Base-by-base conservation (phyloP, 2,329 filamentous ascomycete species). In the Aureobasidium pullulans region DNA sequence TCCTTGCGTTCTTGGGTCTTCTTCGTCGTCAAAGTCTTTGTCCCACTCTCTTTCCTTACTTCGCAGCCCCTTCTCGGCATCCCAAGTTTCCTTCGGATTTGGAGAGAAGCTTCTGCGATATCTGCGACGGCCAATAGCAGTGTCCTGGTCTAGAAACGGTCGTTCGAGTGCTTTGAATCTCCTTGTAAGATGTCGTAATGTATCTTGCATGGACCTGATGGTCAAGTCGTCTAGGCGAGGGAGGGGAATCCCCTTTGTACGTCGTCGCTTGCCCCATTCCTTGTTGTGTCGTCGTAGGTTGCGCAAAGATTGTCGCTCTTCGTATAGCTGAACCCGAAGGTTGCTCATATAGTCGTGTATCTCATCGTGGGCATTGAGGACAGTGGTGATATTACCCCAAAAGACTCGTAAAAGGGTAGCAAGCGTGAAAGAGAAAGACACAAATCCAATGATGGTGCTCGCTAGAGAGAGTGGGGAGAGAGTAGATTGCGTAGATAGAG, bases 391-490 rank as follows among this genome's bases (percentile, higher is more conserved):
- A 19, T 74, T 73, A 48, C 66, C 64, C 74, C 72, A 77, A 54
- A 75, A 69, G 7, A 77, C 72, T 50, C 71, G 68, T 29, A 77
- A 50, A 63, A 75, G 72, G 15, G 75, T 77, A n/a, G 66, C 69
- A 16, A 76, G 60, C 0, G 75, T 77, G 66, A 77, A 76, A 34
- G 71, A 59, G 52, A 77, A 77, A 39, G 70, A 72, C 31, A 77
- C 67, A 61, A 77, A 72, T 50, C 75, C 75, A 32, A 76, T 73
- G 34, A 72, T 65, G 34, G 64, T 71, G 28, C 66, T 70, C 31
- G 69, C 66, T 23, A 76, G 49, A 11, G 70, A 71, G 31, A 76
- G 62, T 2, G 73, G 72, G 3, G 71, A 64, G 28, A 72, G 66
- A 7, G 56, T 47, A 3, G 64, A 64, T 10, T 64, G 63, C 8